Percentiles rank a stretch among this genome's conserved stretches.
Conservation (phyloP, 805 yeast species). For the Ogataea minuta region DNA sequence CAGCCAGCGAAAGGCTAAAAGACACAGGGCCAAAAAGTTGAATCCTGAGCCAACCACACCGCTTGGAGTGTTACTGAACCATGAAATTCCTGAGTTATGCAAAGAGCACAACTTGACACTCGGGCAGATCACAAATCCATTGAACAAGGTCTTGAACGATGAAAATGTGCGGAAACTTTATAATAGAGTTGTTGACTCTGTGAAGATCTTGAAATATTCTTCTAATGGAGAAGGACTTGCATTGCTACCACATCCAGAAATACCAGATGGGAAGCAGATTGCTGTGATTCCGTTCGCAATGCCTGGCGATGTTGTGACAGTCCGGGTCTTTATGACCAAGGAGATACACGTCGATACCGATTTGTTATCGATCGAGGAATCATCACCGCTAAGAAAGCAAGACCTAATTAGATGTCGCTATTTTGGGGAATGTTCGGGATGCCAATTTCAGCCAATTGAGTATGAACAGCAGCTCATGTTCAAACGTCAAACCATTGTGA, state of each 20-base stretch:
- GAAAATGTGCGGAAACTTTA: conserved; percentile 43
- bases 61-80: conserved; percentile 64
- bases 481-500: conserved; percentile 70
- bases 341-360: conserved; percentile 75
- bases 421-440: conserved; percentile 92
- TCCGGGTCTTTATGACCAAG: conserved; percentile 76
- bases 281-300: conserved; percentile 82
- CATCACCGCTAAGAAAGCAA: conserved; percentile 50
- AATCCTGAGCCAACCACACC: conserved; percentile 79
- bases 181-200: conserved; percentile 52
- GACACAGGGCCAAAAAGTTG: conserved; percentile 55
- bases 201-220: conserved; percentile 54
- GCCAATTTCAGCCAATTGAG: conserved; percentile 82
- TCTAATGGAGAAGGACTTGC: conserved; percentile 91
- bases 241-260: conserved; percentile 58
- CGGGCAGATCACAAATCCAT: conserved; percentile 60
- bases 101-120: conserved; percentile 39
- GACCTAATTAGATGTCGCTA: conserved; percentile 69
- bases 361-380: conserved; percentile 42
- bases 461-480: conserved; percentile 71
- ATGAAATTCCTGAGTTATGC: conserved; percentile 66
- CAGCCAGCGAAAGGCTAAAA: conserved; percentile 11
- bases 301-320: conserved; percentile 76
- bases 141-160: conserved; percentile 63
- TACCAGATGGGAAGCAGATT: conserved; percentile 46